Base-by-base conservation (phyloP, 306 rosid species). In the Dryas octopetala region DNA sequence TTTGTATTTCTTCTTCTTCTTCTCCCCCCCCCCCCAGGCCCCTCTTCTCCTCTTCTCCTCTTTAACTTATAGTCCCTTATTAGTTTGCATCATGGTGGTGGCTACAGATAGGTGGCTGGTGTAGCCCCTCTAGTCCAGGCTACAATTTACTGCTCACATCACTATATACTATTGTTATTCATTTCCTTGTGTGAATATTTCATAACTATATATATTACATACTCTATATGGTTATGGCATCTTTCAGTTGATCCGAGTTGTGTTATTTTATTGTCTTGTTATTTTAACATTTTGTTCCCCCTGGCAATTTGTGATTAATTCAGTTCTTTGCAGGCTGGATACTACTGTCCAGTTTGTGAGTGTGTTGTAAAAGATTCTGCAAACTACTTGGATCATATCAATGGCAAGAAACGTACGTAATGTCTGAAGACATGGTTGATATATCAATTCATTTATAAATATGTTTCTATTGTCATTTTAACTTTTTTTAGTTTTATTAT, bases 341-440 rank as follows among this genome's bases (percentile, higher is more conserved):
- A 96, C 81, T 90, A 63, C 76, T 96, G 99, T 79, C 83, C 96
- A 13, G 99, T 96, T 78, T 96, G 99, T 79, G 96, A 96, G 71
- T 96, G 99, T 74, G 99, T 96, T n/a, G 99, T 96, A 32, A 96
- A 92, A 85, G 98, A 96, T 86, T 96, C 98, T 45, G 99, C 98
- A 73, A 96, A 96, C 82, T 96, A 86, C 87, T 84, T 96, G 86
- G 99, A 96, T 90, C 98, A 92, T 84, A 96, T 96, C 67, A 96
- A 96, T 92, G 98, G 99, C 78, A 96, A 96, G 86, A 96, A 96
- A 85, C 99, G 99, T 96, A 89, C 11, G 99, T 72, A 62, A 8
- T 81, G 47, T 74, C 73, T 70, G 6, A 6, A n/a, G 52, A 43
- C 17, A 23, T 57, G 52, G 26, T 41, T 74, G 48, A 66, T 67